phyloP scores from a whole-genome alignment of 2,329 filamentous ascomycete genomes.

The Fusarium napiforme region DNA sequence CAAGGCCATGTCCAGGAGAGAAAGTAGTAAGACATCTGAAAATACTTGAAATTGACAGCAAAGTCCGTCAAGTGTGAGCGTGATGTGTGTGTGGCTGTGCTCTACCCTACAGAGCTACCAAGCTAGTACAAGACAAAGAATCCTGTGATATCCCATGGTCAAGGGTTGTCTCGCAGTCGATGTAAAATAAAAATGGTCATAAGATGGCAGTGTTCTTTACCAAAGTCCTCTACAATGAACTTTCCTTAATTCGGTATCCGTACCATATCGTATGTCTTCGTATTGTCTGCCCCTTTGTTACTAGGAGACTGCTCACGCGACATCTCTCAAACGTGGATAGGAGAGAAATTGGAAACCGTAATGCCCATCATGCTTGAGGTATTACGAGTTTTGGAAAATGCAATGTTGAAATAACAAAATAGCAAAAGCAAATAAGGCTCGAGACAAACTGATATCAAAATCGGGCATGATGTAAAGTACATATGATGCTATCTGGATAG shows the following conservation, averaged over 20 bases:
- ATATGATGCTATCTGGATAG: background rate
- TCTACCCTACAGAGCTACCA: conserved; percentile 21
- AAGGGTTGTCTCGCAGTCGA: background rate
- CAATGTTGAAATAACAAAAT: background rate
- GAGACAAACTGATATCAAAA: background rate
- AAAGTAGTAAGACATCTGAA: background rate
- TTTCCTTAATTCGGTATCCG: background rate
- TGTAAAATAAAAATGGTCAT: background rate
- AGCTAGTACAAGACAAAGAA: background rate
- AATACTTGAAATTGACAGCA: background rate
- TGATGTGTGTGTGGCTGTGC: background rate
- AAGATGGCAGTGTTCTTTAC: background rate
- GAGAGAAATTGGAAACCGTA: background rate
- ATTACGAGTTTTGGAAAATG: background rate
- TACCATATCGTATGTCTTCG: conserved; percentile 1
- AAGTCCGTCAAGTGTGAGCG: background rate
- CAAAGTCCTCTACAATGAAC: background rate
- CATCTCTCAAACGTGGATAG: background rate
- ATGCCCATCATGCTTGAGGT: background rate
- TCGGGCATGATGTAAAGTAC: conserved; percentile 2
- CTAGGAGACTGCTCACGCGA: conserved; percentile 9
- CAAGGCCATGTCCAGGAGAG: background rate
- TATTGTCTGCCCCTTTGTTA: background rate
- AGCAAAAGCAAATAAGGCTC: too few relatives aligned
- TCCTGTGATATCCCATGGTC: conserved; percentile 8